Percentiles rank a stretch among this genome's conserved stretches.
Conservation (phyloP, 352 stramenopile genomes). For the Pelagophyceae sp. region DNA sequence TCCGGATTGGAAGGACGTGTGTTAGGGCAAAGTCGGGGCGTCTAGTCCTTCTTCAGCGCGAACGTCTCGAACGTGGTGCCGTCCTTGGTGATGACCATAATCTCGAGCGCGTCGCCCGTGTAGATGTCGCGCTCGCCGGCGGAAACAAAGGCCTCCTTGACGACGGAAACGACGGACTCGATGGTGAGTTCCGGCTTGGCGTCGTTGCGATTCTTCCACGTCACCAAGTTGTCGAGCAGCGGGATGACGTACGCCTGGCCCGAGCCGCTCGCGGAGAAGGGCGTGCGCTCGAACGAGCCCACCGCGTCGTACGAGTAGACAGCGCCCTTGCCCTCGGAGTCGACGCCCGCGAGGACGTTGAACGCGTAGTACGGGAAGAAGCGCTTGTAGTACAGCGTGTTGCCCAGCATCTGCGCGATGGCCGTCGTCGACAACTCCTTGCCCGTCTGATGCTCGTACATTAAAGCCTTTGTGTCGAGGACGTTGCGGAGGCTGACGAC, state of each 20-base stretch:
- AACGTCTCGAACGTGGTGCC: slow-evolving; percentile 81
- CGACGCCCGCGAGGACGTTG: slow-evolving; percentile 90
- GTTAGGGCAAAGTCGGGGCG: not conserved
- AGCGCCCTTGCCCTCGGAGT: slow-evolving; percentile 85
- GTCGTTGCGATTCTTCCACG: slow-evolving; percentile 80
- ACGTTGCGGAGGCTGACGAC: slow-evolving; percentile 57
- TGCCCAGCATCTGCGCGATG: slow-evolving; percentile 90
- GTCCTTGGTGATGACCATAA: slow-evolving; percentile 87
- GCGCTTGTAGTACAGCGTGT: slow-evolving; percentile 91
- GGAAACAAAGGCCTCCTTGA: slow-evolving; percentile 97
- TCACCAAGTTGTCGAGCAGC: slow-evolving; percentile 93
- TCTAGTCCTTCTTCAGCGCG: slow-evolving; percentile 84
- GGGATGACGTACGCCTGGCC: slow-evolving; percentile 94
- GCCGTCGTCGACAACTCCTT: slow-evolving; percentile 77
- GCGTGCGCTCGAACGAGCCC: slow-evolving; percentile 74
- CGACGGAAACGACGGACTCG: slow-evolving; percentile 90
- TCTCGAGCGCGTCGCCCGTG: slow-evolving; percentile 93
- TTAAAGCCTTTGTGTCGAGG: slow-evolving; percentile 46
- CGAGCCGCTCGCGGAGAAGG: slow-evolving; percentile 65
- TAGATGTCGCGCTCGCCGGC: slow-evolving; percentile 98
- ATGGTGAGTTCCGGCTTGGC: slow-evolving; percentile 73
- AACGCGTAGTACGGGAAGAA: slow-evolving; percentile 99
- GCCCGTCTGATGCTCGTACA: slow-evolving; percentile 88
- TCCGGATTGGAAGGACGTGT: no score
- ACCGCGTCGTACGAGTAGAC: slow-evolving; percentile 98